phyloP scores from a whole-genome alignment of 2,329 filamentous ascomycete genomes.

The Hypoxylon sp. region DNA sequence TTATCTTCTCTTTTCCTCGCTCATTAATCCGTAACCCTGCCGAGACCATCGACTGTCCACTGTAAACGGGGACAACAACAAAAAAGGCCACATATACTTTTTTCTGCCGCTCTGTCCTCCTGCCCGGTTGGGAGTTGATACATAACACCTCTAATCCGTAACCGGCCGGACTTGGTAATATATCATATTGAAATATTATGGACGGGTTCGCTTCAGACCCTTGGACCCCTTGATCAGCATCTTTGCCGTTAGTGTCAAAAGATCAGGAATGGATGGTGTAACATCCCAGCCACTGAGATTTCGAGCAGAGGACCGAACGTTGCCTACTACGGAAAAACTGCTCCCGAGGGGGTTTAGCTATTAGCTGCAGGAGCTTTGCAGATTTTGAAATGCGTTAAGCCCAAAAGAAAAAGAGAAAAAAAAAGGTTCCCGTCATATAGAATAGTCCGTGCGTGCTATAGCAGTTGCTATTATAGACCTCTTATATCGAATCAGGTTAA shows the following conservation, averaged over 20 bases:
- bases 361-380: no score
- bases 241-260: constrained; percentile 24
- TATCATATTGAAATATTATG: constrained; percentile 18
- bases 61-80: constrained; percentile 3
- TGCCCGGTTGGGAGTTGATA: neutral
- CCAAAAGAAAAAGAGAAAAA: no score
- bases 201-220: constrained; percentile 11
- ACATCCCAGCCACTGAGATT: constrained; percentile 22
- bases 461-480: constrained; percentile 12
- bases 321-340: constrained; percentile 25
- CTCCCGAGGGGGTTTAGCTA: no score
- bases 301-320: constrained; percentile 14
- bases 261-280: constrained; percentile 10
- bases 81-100: constrained; percentile 6
- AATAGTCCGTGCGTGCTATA: constrained; percentile 26
- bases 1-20: no score
- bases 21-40: no score
- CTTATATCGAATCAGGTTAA: constrained; percentile 21
- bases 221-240: constrained; percentile 22
- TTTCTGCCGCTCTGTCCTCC: neutral
- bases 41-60: no score
- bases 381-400: no score
- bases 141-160: constrained; percentile 2
- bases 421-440: no score
- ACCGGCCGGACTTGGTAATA: constrained; percentile 4